These are phyloP conservation scores for Pseudonectria buxi DNA, from an alignment of 2,329 filamentous ascomycete genomes.

Conservation along the genomic window DNA sequence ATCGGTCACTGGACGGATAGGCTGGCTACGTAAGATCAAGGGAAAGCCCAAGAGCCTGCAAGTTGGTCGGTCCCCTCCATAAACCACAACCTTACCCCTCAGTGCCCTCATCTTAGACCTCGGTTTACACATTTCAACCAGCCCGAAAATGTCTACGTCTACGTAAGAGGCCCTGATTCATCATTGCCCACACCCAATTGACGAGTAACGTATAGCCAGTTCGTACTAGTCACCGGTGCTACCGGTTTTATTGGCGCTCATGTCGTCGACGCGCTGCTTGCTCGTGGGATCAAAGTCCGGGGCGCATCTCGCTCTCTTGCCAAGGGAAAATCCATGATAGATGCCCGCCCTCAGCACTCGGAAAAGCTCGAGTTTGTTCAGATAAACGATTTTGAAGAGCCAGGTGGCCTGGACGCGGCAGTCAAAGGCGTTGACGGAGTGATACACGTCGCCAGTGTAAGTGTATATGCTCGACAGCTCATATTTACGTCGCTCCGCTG, in stretches of 20 bases:
- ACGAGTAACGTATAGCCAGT: slow-evolving; percentile 1
- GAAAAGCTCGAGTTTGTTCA: slow-evolving; percentile 34
- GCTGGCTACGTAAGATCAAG: too few relatives aligned
- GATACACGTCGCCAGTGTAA: slow-evolving; percentile 38
- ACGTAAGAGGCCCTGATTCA: too few relatives aligned
- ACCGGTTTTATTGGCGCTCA: slow-evolving; percentile 28
- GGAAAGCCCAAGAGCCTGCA: too few relatives aligned
- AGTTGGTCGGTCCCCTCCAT: too few relatives aligned
- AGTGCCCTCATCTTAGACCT: too few relatives aligned
- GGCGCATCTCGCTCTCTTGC: slow-evolving; percentile 23
- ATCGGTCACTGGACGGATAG: too few relatives aligned
- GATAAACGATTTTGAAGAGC: slow-evolving; percentile 35
- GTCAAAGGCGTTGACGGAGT: slow-evolving; percentile 36
- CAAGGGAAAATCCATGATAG: slow-evolving; percentile 29
- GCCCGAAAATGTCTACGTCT: too few relatives aligned
- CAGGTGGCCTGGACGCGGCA: slow-evolving; percentile 29
- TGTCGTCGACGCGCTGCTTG: slow-evolving; percentile 25
- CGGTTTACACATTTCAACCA: too few relatives aligned
- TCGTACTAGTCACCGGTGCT: slow-evolving; percentile 19
- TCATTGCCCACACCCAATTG: too few relatives aligned
- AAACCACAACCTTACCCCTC: too few relatives aligned
- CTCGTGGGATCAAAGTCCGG: slow-evolving; percentile 24
- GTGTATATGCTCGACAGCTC: slow-evolving; percentile 4
- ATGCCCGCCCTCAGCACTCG: slow-evolving; percentile 29
- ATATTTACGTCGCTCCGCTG: accelerated